A percentile compares a stretch with the other conserved stretches of the same genome.
Evolutionary conservation across 257 asterid species (phyloP).

Genomic region (Plantago major): DNA sequence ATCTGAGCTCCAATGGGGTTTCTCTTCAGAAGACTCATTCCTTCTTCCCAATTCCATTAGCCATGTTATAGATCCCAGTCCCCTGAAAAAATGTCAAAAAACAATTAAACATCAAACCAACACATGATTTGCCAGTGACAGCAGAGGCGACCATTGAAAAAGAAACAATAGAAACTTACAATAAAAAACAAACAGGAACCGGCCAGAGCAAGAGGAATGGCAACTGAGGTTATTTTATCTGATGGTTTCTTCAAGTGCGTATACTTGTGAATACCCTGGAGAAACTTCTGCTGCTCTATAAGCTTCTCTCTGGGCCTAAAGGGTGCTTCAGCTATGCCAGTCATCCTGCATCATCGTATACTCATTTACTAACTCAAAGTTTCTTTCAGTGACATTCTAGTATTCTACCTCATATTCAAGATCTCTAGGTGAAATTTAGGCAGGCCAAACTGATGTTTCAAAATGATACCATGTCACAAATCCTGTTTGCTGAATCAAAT

Average conservation of each 20-base stretch:
- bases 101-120: conserved; percentile 1
- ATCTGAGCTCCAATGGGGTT: conserved; percentile 9
- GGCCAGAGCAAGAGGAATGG: conserved; percentile 67
- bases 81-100: conserved; percentile 35
- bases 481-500: too few species aligned
- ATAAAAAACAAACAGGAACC: conserved; percentile 44
- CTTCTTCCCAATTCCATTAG: conserved; percentile 84
- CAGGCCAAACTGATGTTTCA: not conserved
- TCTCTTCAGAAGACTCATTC: conserved; percentile 32
- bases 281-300: conserved; percentile 47
- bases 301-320: conserved; percentile 76
- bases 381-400: not conserved
- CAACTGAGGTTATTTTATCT: conserved; percentile 65
- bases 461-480: not conserved
- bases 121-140: not conserved
- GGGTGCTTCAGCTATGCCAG: conserved; percentile 51
- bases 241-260: conserved; percentile 52
- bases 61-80: conserved; percentile 72
- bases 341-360: conserved; percentile 40
- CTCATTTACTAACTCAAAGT: not conserved
- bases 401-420: not conserved
- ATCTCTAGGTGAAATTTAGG: not conserved
- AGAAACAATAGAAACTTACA: conserved; percentile 38
- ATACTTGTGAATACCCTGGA: conserved; percentile 59
- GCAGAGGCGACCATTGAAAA: not conserved